These are phyloP conservation scores for Candida coquimbonensis DNA, from an alignment of 805 yeast species.

Conservation along the genomic window DNA sequence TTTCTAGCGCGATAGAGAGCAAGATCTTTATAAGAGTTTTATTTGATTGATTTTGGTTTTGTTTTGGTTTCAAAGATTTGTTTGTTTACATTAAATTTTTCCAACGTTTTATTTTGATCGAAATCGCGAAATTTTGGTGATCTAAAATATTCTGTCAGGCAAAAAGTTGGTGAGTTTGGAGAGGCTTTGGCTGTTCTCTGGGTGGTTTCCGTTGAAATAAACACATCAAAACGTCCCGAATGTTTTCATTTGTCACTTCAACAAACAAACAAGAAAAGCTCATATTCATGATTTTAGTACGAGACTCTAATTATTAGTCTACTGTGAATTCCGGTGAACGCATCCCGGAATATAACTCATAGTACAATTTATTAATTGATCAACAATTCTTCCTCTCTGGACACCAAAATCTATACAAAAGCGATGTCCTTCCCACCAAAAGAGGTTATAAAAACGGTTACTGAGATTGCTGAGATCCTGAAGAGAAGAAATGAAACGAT, in stretches of 20 bases:
- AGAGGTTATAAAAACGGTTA: constrained; percentile 43
- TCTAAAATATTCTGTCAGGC: no score
- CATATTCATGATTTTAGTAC: no score
- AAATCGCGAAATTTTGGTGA: background rate
- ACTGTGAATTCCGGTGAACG: no score
- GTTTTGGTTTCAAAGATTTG: background rate
- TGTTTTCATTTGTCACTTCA: no score
- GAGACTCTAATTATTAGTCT: no score
- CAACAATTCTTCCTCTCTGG: background rate
- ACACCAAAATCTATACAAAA: no score
- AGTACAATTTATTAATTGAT: no score
- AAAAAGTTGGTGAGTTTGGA: no score
- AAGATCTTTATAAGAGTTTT: background rate
- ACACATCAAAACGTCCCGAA: no score
- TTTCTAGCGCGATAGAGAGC: background rate
- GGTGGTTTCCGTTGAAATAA: no score
- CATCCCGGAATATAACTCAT: background rate
- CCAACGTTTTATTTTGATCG: background rate
- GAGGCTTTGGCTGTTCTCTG: background rate
- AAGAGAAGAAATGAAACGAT: constrained; percentile 51
- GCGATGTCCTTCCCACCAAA: constrained; percentile 48
- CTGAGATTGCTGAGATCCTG: constrained; percentile 50
- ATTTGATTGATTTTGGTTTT: background rate
- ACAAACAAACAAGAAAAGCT: no score
- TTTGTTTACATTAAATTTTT: background rate